Base-by-base conservation (phyloP, 805 yeast species). In the Pichia kluyveri region DNA sequence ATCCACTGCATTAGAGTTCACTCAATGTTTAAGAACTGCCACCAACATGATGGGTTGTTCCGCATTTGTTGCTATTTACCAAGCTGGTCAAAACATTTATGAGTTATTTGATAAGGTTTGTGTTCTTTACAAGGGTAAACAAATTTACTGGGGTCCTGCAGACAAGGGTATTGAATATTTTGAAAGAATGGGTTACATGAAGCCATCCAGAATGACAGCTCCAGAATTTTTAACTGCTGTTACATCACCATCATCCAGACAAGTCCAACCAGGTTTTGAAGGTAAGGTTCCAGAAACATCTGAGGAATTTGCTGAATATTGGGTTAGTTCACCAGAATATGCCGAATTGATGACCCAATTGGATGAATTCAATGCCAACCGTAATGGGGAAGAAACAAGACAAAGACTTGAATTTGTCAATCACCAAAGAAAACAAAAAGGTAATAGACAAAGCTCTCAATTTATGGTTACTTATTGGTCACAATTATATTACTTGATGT, bases 1-100 rank as follows among this genome's bases (percentile, higher is more conserved):
- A 5, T 84, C 93, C 11, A 85, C 93, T 40, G 95, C 95, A 4
- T 70, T 83, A 53, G 90, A 84, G 60, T 86, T 79, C 58, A 72
- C 83, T 39, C 71, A 78, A 52, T 82, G 87, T 19, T 70, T 86
- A 51, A 79, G 84, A 56, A 73, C 53, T 23, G 40, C 54, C 2
- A 48, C 61, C 3, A 43, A 45, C 17, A 41, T 52, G n/a, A 42
- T 50, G 5, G 37, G 49, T 8, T 45, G 49, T 43, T 45, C 55
- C 3, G 51, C 55, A 12, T 30, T 58, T 7, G 49, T 54, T 42
- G 54, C 62, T 3, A 49, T 59, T 34, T 60, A 60, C 31, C 86
- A 81, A 63, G 83, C 84, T 50, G 76, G 82, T 36, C 83, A 81
- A 60, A 79, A 79, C 55, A 79, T 82, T 48, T 83, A 79, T 61